Evolutionary conservation across 2,329 filamentous ascomycete genomes (phyloP), one percentile per base, ranked within the genome.

Genomic region (Dendrostoma leiphaemia): DNA sequence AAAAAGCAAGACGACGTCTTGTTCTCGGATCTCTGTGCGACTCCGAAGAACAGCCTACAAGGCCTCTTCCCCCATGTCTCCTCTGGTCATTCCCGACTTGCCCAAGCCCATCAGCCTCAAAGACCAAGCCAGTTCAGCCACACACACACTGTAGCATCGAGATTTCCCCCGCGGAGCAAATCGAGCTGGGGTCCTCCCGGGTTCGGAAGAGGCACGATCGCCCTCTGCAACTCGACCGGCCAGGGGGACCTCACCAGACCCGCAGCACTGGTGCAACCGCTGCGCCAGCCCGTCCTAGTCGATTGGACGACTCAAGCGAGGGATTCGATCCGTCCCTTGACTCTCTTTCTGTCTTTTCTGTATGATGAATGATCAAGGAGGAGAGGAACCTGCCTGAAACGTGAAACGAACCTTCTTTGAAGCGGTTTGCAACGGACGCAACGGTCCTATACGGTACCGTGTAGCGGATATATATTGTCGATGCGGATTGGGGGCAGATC

Each of bases 261-360:
- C 46, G 38, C 28, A 31, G 37, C 21, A 10, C 28, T 51, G 48
- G 38, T 51, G 48, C 38, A 51, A 49, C 47, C 24, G 28, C 40
- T 21, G 43, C n/a, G 28, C 26, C 26, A 32, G 29, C 44, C 44
- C 44, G 44, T 46, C 28, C 44, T 29, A 32, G 17, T 13, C 37
- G n/a, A 51, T 51, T 43, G 15, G 38, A 41, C 48, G 28, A 24
- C 21, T 34, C 37, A 51, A 51, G 48, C 48, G 48, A 51, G n/a
- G 28, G 44, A 32, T 32, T 15, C 29, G 8, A 32, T 32, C 8
- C 15, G 15, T 45, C 26, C 13, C 41, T 3, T 29, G 17, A 29
- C 17, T 15, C 15, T 41, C n/a, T 5, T 4, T 21, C 8, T 40
- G 15, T 19, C 37, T 19, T 40, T 40, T 12, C 19, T 26, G 21